Conservation (phyloP, 306 rosid species). For the Psophocarpus tetragonolobus region DNA sequence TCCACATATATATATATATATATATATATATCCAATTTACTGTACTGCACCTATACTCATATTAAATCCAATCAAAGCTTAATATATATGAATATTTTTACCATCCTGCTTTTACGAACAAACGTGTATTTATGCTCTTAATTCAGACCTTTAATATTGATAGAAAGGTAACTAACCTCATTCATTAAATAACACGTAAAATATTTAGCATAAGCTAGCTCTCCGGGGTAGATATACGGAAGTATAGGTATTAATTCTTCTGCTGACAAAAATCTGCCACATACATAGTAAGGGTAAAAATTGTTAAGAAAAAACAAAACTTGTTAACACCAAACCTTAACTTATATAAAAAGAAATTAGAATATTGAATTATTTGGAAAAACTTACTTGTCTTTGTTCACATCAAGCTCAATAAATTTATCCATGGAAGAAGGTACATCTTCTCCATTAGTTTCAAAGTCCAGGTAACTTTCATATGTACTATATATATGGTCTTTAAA, state of each 20-base stretch:
- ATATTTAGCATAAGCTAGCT: conserved; percentile 62
- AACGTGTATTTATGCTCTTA: too few species aligned
- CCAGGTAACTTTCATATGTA: conserved; percentile 53
- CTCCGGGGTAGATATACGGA: conserved; percentile 72
- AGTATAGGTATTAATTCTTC: conserved; percentile 69
- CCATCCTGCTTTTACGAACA: too few species aligned
- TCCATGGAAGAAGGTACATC: conserved; percentile 40
- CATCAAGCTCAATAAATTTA: conserved; percentile 64
- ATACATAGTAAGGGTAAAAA: not conserved
- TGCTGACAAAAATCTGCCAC: conserved; percentile 50
- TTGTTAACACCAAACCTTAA: not conserved
- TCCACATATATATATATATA: too few species aligned
- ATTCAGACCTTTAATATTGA: not conserved
- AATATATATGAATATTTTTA: too few species aligned
- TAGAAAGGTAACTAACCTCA: conserved; percentile 47
- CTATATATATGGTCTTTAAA: conserved; percentile 47
- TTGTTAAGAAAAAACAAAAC: not conserved
- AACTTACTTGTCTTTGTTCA: conserved; percentile 61
- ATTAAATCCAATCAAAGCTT: too few species aligned
- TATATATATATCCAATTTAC: too few species aligned
- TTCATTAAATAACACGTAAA: conserved; percentile 56
- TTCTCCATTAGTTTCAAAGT: conserved; percentile 51
- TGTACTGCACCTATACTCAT: too few species aligned
- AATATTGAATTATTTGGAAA: not conserved
- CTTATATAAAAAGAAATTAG: not conserved